Evolutionary conservation across 805 yeast genomes (phyloP), one percentile per base, ranked within the genome.

Genomic region (Myxozyma geophila): DNA sequence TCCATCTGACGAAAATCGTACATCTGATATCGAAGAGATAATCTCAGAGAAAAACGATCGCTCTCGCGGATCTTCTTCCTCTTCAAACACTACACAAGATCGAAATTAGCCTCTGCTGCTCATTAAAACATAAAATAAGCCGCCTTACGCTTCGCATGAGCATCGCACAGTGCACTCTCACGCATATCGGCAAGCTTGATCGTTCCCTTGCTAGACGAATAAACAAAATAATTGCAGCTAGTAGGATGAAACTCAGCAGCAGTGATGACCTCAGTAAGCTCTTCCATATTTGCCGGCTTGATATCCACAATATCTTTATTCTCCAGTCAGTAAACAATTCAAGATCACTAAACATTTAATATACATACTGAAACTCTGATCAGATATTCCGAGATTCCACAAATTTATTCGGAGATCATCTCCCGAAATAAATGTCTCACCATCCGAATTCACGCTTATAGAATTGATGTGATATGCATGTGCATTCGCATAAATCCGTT

Each of bases 381-480:
- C 97, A 21, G 97, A 91, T 70, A 92, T 89, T 59, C 90, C 92
- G 70, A 92, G 81, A 76, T 93, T 92, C 99, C 99, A 95, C 69
- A 95, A 80, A 76, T 95, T 95, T 74, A 95, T 88, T 74, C 99
- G 85, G 74, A 95, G 83, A 78, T 95, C 99, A 78, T 95, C 99
- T 54, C 96, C 87, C 61, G 91, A 85, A 69, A 95, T 83, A 76
- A 88, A 95, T 13, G 99, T 95, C 78, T 95, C 99, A 70, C 92
- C 96, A 79, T 95, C 99, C 13, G 92, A 87, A 77, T 95, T 96
- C 67, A 92, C 88, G 63, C 96, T 88, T 73, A 95, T 90, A 58
- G 98, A 91, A 80, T 95, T 93, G 74, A 95, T 95, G 77, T 95
- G 99, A 78, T 95, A 95, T 44, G 98, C 96, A 78, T 95, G 99